These are phyloP conservation scores for Colletotrichum godetiae DNA, from an alignment of 2,329 filamentous ascomycete species.

Conservation along the genomic window DNA sequence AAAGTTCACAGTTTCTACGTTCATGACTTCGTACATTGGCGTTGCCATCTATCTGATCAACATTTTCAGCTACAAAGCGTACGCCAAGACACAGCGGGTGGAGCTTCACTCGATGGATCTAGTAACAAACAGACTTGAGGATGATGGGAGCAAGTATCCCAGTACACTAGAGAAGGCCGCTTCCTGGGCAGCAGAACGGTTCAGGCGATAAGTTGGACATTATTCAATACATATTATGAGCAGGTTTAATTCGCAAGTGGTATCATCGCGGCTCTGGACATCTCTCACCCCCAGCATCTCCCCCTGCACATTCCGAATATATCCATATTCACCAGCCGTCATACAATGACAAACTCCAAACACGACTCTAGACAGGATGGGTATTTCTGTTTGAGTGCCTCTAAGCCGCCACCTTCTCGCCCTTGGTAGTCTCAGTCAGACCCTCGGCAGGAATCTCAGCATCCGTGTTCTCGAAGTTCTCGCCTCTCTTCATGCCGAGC, in stretches of 20 bases:
- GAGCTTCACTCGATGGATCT: not conserved
- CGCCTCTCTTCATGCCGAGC: constrained; percentile 56
- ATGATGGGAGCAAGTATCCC: not conserved
- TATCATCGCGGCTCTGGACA: not conserved
- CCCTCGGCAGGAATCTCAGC: not conserved
- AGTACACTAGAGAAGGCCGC: not conserved
- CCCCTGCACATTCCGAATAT: no score
- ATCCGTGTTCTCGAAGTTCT: constrained; percentile 30
- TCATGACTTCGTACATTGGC: no score
- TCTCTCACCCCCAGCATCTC: not conserved
- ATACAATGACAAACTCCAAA: no score
- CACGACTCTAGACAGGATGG: not conserved
- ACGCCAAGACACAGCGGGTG: not conserved
- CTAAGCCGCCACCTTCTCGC: constrained; percentile 1
- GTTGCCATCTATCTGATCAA: no score
- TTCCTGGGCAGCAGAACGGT: not conserved
- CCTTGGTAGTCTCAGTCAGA: not conserved
- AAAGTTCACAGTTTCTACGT: no score
- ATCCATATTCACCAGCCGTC: not conserved
- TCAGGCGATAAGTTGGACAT: not conserved
- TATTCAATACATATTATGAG: not conserved
- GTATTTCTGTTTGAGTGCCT: not conserved
- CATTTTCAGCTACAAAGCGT: not conserved
- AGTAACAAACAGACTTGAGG: not conserved
- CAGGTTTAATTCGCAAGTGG: not conserved